phyloP scores from a whole-genome alignment of 2,329 filamentous ascomycete genomes.

The Diaporthe vaccinii region DNA sequence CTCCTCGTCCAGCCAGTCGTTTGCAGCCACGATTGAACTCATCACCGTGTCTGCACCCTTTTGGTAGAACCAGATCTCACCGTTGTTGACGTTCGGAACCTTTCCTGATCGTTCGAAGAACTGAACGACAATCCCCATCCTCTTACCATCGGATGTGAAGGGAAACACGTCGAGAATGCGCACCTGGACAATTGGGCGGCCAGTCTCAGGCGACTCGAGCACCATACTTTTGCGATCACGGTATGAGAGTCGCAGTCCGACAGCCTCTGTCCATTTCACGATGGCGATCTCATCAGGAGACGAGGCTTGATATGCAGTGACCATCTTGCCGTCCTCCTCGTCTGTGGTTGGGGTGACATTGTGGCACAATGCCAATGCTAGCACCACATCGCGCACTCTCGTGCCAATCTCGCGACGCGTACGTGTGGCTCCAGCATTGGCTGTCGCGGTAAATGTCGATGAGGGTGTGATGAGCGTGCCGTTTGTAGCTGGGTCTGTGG shows the following conservation, averaged over 20 bases:
- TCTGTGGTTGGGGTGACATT: slow-evolving; percentile 96
- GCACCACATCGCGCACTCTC: slow-evolving; percentile 90
- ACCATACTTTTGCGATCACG: slow-evolving; percentile 90
- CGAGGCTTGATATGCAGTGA: slow-evolving; percentile 94
- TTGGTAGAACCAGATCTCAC: slow-evolving; percentile 98
- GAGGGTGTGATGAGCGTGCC: slow-evolving; percentile 80
- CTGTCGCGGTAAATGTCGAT: slow-evolving; percentile 73
- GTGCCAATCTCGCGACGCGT: slow-evolving; percentile 94
- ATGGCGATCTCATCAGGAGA: slow-evolving; percentile 99
- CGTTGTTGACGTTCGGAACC: slow-evolving; percentile 63
- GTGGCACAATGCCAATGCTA: slow-evolving; percentile 93
- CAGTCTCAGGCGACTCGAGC: slow-evolving; percentile 81
- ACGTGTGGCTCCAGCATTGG: slow-evolving; percentile 77
- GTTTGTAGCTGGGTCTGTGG: slow-evolving; percentile 59
- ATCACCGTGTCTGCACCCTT: slow-evolving; percentile 99
- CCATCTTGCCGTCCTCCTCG: slow-evolving; percentile 80
- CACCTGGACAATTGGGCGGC: slow-evolving; percentile 83
- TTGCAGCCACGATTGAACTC: slow-evolving; percentile 93
- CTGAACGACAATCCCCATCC: slow-evolving; percentile 96
- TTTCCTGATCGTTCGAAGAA: slow-evolving; percentile 75
- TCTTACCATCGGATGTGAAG: slow-evolving; percentile 97
- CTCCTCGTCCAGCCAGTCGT: slow-evolving; percentile 99
- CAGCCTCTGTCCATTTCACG: slow-evolving; percentile 92
- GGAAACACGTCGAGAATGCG: slow-evolving; percentile 95
- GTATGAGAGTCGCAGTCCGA: slow-evolving; percentile 86